phyloP scores from a whole-genome alignment of 257 asterid genomes.

The Rehmannia glutinosa region DNA sequence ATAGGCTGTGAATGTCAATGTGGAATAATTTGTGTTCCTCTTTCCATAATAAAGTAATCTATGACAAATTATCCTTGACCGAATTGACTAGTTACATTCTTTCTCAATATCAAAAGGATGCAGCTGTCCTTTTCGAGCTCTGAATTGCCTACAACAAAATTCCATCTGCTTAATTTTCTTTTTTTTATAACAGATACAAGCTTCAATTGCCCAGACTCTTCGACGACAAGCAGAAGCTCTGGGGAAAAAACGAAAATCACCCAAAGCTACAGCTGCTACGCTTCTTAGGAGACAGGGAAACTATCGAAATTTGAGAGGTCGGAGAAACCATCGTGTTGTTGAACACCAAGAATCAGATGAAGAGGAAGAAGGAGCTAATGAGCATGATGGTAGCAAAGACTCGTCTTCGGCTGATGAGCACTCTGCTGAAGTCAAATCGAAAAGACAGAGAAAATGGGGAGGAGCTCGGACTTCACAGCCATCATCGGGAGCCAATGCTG shows the following conservation, averaged over 20 bases:
- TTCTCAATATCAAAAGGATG: too few species aligned
- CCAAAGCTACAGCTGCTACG: conserved; percentile 43
- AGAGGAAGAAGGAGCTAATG: conserved; percentile 68
- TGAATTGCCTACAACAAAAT: neutral
- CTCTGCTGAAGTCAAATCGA: conserved; percentile 50
- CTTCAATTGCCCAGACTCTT: conserved; percentile 70
- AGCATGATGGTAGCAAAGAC: conserved; percentile 62
- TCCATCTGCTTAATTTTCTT: conserved; percentile 11
- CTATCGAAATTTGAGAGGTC: conserved; percentile 51
- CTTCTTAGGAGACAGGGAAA: conserved; percentile 53
- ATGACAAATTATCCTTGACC: too few species aligned
- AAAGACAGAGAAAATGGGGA: conserved; percentile 52
- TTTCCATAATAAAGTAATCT: neutral
- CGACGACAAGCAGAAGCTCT: conserved; percentile 82
- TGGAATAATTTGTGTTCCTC: neutral
- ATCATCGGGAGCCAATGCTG: conserved; percentile 53
- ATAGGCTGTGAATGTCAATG: too few species aligned
- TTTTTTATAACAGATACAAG: conserved; percentile 61
- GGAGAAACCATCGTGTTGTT: conserved; percentile 48
- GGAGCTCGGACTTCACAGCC: conserved; percentile 48
- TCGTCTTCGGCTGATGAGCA: conserved; percentile 80
- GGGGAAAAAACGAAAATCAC: conserved; percentile 60
- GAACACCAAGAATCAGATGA: conserved; percentile 65
- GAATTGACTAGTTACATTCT: too few species aligned
- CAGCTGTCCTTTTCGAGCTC: conserved; percentile 5